phyloP scores from a whole-genome alignment of 2,329 filamentous ascomycete species.

The Penicillium sclerotiorum region DNA sequence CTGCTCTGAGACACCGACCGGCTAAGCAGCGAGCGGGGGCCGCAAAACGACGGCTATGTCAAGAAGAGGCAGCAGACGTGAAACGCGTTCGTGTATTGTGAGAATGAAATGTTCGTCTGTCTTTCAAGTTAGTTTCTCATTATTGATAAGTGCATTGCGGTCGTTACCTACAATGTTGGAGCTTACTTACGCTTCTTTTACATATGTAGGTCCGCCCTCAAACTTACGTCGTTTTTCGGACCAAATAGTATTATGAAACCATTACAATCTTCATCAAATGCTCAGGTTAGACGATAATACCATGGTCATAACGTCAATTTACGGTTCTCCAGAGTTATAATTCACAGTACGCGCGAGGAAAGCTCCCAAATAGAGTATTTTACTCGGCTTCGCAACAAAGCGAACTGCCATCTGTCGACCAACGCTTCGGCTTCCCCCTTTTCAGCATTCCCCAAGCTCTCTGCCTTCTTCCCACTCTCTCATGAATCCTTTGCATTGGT shows the following conservation, averaged over 20 bases:
- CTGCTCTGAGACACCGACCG: neutral
- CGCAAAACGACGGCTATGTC: neutral
- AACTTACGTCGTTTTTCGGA: neutral
- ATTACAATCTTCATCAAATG: neutral
- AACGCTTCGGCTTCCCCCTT: neutral
- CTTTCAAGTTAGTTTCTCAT: neutral
- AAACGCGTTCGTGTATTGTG: conserved; percentile 6
- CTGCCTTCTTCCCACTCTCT: conserved; percentile 1
- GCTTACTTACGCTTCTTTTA: neutral
- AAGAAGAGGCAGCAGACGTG: neutral
- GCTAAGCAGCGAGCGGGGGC: neutral
- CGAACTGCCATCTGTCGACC: neutral
- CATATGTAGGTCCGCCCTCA: neutral
- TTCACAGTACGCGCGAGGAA: conserved; percentile 8
- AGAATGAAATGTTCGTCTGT: neutral
- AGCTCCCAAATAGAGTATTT: conserved; percentile 3
- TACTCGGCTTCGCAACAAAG: neutral
- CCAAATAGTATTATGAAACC: conserved; percentile 1
- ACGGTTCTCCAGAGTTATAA: neutral
- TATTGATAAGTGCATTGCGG: neutral
- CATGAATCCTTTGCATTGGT: conserved; percentile 29
- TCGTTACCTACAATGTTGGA: neutral
- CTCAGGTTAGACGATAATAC: neutral
- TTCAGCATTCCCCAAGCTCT: conserved; percentile 1
- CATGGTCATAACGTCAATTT: neutral